Base-by-base conservation (phyloP, 139 green algal species). In the Chlamydomonas schloesseri region DNA sequence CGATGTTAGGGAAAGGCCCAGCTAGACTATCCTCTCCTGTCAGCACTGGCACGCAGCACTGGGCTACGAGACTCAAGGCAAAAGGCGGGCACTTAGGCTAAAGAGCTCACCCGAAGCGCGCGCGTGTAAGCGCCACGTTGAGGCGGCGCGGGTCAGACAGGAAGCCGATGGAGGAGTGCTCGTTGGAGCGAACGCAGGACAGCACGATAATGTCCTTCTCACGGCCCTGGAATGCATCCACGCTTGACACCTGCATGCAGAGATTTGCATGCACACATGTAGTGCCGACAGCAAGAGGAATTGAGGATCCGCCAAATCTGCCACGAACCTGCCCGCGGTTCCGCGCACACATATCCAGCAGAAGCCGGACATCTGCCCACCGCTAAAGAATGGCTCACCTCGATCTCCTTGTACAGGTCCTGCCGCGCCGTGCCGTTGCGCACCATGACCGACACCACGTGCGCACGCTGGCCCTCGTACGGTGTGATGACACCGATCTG, bases 181-280 rank as follows among this genome's bases (percentile, higher is more conserved):
- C 98, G 83, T 99, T 99, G 86, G 93, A 97, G 29, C 98, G 94
- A 70, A 99, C 98, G 88, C 97, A 99, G 1, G 96, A 98, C 53
- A 99, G 89, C 64, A 99, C 96, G 89, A 99, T 99, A 94, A 97
- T 97, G 83, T 99, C 98, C 93, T 99, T 99, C 94, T 99, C 98
- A 5, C 97, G 93, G 0, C 97, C 98, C 92, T 98, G 96, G 89
- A 98, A 98, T 0, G 92, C 90, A 77, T 98, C 96, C 76, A 98
- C 96, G 46, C 88, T 95, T 9, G 93, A 94, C 36, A 97, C 95
- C 87, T 93, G 76, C n/a, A 87, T 77, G 46, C 20, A 13, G 62
- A 28, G n/a, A 20, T n/a, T n/a, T n/a, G n/a, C 42, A 50, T 8
- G 42, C 42, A 8, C 42, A 50, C n/a, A n/a, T n/a, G n/a, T n/a